Percentiles rank a stretch among this genome's conserved stretches.
Conservation (phyloP, 2,329 filamentous ascomycete species). For the Talaromyces sp. region DNA sequence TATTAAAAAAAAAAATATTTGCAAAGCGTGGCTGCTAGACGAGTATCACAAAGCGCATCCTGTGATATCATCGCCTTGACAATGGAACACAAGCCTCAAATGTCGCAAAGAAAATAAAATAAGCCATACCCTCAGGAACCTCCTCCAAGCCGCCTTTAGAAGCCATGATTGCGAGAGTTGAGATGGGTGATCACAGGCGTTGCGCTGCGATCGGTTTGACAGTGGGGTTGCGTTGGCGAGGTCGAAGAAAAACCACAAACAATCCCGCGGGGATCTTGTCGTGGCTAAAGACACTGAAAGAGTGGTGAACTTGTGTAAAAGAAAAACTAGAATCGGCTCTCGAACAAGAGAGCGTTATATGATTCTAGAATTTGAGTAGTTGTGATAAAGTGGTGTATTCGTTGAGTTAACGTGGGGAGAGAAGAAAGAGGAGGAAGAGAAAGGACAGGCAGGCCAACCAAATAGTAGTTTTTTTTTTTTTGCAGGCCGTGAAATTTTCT, state of each 20-base stretch:
- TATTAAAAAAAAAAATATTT: not conserved
- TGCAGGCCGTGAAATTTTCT: conserved; percentile 27
- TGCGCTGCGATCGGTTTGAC: conserved; percentile 64
- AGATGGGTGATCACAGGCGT: conserved; percentile 65
- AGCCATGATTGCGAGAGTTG: conserved; percentile 89
- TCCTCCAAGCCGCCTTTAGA: conserved; percentile 96
- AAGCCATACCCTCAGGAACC: conserved; percentile 81
- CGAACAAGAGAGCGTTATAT: conserved; percentile 29
- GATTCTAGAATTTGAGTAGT: conserved; percentile 28
- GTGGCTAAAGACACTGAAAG: conserved; percentile 25
- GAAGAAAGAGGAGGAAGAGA: conserved; percentile 24
- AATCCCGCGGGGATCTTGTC: conserved; percentile 29
- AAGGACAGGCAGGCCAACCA: conserved; percentile 12
- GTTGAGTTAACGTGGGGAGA: conserved; percentile 23
- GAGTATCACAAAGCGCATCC: not conserved
- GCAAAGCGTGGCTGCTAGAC: conserved; percentile 4
- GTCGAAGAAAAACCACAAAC: conserved; percentile 31
- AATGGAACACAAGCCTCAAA: not conserved
- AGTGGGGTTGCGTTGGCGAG: conserved; percentile 28
- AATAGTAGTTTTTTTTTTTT: conserved; percentile 19
- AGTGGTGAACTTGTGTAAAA: conserved; percentile 17
- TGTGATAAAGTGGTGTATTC: conserved; percentile 23
- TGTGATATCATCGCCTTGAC: conserved; percentile 4
- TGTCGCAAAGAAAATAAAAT: not conserved
- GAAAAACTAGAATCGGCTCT: conserved; percentile 38